Conservation (phyloP, 345 rosid species). For the Rhodamnia argentea region DNA sequence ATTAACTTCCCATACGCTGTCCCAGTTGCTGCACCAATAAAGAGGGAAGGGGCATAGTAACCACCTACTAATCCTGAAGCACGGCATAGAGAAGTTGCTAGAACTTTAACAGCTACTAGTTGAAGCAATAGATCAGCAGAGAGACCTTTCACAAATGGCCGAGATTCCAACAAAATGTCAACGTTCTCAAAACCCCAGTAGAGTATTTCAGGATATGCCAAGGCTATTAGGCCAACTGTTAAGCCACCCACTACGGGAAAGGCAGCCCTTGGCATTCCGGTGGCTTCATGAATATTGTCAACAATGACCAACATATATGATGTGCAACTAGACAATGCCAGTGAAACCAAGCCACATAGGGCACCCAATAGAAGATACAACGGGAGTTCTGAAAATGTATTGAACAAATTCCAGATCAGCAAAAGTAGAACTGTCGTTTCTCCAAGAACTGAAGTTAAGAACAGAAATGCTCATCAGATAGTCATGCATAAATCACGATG, state of each 20-base stretch:
- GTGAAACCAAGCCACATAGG: constrained; percentile 68
- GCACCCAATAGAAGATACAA: constrained; percentile 77
- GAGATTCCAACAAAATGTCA: constrained; percentile 76
- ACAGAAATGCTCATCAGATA: not conserved
- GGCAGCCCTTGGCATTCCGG: constrained; percentile 59
- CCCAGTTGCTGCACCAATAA: constrained; percentile 95
- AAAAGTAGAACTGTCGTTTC: not conserved
- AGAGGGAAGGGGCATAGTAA: constrained; percentile 89
- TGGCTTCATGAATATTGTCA: constrained; percentile 44
- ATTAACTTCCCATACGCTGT: constrained; percentile 89
- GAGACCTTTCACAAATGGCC: constrained; percentile 70
- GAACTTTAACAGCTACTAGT: constrained; percentile 71
- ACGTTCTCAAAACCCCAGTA: constrained; percentile 98
- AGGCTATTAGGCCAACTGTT: constrained; percentile 53
- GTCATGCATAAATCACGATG: not conserved
- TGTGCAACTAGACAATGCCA: constrained; percentile 69
- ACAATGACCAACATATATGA: constrained; percentile 43
- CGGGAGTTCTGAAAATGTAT: constrained; percentile 66
- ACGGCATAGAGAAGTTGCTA: constrained; percentile 79
- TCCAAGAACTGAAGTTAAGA: not conserved
- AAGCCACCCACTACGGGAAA: constrained; percentile 76
- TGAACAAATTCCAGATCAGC: constrained; percentile 1
- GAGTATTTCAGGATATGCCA: constrained; percentile 82
- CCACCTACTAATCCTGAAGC: constrained; percentile 95
- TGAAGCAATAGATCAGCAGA: constrained; percentile 73